Conservation (phyloP, 257 asterid species). For the Anisodus acutangulus region DNA sequence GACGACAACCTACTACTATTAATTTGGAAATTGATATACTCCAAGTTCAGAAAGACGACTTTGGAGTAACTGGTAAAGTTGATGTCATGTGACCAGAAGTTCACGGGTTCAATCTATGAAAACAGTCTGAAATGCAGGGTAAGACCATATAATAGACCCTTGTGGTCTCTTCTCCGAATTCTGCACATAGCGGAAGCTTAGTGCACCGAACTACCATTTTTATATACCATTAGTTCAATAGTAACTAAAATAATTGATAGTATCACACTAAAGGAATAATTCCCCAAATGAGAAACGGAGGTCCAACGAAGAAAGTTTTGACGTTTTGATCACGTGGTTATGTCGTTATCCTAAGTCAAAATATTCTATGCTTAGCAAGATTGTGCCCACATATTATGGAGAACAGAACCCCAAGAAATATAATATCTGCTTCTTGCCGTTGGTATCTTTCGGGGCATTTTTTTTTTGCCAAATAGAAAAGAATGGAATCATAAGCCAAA, state of each 20-base stretch:
- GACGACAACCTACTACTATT: too few species aligned
- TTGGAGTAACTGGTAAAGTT: too few species aligned
- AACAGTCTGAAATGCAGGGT: too few species aligned
- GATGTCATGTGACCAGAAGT: too few species aligned
- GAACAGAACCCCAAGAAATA: neutral
- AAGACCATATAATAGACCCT: too few species aligned
- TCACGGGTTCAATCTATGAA: too few species aligned
- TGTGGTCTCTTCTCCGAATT: too few species aligned
- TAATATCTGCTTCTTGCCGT: neutral
- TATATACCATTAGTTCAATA: neutral
- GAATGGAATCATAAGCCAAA: conserved; percentile 5
- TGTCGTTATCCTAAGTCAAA: neutral
- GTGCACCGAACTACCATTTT: too few species aligned
- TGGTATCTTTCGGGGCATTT: neutral
- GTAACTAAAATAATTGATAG: neutral
- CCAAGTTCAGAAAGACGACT: too few species aligned
- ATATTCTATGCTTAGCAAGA: conserved; percentile 27
- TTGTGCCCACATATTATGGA: neutral
- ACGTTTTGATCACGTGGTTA: conserved; percentile 28
- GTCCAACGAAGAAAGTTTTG: conserved; percentile 22
- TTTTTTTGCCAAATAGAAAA: neutral
- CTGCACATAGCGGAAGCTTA: too few species aligned
- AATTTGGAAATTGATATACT: too few species aligned
- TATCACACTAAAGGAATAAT: conserved; percentile 7
- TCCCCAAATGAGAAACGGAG: neutral